Base-by-base conservation (phyloP, 164 flowering plant species). In the Umbilicus rupestris region DNA sequence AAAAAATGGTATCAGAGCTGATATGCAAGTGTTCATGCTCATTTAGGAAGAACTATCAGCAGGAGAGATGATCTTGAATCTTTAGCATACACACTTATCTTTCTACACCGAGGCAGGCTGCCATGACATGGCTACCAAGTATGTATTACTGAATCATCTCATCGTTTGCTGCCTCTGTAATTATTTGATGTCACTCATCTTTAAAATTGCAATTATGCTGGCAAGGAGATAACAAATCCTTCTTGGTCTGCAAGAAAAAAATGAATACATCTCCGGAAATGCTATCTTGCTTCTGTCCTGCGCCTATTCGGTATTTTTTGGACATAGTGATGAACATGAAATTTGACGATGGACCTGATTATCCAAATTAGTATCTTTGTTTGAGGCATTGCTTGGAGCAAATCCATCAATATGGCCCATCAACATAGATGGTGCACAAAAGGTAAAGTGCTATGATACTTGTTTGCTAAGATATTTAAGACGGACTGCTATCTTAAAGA, bases 61-160 rank as follows among this genome's bases (percentile, higher is more conserved):
- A 85, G 97, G 75, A 85, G 97, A 75, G 97, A 90, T 75, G 97
- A 90, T 80, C 84, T 90, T 16, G 97, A 90, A 73, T 90, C 97
- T 69, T 89, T 90, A 74, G 95, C 95, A 69, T 90, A 90, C 73
- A 88, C 97, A 7, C 87, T 90, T 10, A 80, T 90, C 24, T 90
- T 90, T 72, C 91, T 90, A 37, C 91, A 82, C 57, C 73, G 77
- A 58, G 97, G 97, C 66, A 82, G 95, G 77, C 75, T 90, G 62
- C 97, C 95, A 19, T 90, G 95, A 95, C 95, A 90, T 72, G 95
- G 95, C 29, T 90, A 83, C 80, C 95, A 88, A 91, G 97, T 90
- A 68, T 42, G 19, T 2, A 60, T 30, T 11, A n/a, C 20, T 60
- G 20, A 47, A 47, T 47, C 64, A n/a, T n/a, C n/a, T n/a, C n/a